Evolutionary conservation across 2,329 filamentous ascomycete genomes (phyloP), one percentile per base, ranked within the genome.

Genomic region (Raffaelea arxii): DNA sequence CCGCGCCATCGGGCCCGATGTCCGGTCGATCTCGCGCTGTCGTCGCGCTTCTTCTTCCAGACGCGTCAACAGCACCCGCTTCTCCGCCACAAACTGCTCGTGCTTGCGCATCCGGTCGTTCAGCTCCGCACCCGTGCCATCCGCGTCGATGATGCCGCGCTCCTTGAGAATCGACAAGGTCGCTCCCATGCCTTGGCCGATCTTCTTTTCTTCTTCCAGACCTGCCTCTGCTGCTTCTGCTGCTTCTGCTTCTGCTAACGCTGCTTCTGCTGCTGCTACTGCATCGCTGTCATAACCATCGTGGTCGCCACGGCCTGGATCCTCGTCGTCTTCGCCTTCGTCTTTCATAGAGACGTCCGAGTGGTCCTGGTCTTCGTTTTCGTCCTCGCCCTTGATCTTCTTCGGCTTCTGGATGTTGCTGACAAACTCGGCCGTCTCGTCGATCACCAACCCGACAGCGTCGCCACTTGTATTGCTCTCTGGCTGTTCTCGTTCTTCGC

Each of bases 361-460:
- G 46, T 70, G 68, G 41, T 69, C 67, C 3, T 62, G 57, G 5
- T 58, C 66, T 4, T 69, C 48, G 36, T 38, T 36, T 24, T 32
- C 43, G 19, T 25, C 67, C 2, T 62, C 62, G 10, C 64, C 63
- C 69, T 73, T 72, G 25, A 67, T 56, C 6, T 70, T 73, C 23
- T 71, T 75, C 14, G 82, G 78, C 49, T 83, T 84, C 59, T 83
- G 84, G 46, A 98, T 66, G 46, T 88, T 88, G 23, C 89, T 84
- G 25, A 98, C 85, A 56, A 98, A 98, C 57, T 95, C 90, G 0
- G 89, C 89, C 1, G 91, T 95, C 60, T 96, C 92, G 50, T 96
- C 91, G 48, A 98, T 90, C n/a, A 96, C 77, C 2, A 98, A 70
- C 2, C 89, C 91, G 25, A 66, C 67, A 3, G 56, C 60, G 58